These are phyloP conservation scores for Clavispora vitiphila DNA, from an alignment of 805 yeast species.

Conservation along the genomic window DNA sequence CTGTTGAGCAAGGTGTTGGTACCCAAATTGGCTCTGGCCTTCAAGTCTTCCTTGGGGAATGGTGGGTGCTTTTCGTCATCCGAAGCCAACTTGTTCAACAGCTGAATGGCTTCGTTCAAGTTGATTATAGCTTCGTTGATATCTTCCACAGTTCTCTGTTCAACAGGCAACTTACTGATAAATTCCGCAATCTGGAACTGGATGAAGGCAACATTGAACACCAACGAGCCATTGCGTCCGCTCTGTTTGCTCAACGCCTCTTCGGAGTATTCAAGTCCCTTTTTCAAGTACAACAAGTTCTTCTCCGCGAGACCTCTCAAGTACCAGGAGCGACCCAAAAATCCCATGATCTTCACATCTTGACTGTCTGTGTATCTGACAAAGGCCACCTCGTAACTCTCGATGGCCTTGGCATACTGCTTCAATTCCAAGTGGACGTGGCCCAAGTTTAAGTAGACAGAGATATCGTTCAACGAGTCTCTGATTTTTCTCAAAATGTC, in stretches of 20 bases:
- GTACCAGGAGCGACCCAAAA: conserved; percentile 87
- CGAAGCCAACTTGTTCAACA: conserved; percentile 53
- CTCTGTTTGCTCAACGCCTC: conserved; percentile 44
- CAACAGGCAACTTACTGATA: conserved; percentile 53
- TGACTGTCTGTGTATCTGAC: conserved; percentile 56
- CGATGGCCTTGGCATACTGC: conserved; percentile 82
- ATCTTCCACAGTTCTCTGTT: conserved; percentile 58
- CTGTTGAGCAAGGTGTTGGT: conserved; percentile 67
- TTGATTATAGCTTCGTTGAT: conserved; percentile 53
- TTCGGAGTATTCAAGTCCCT: conserved; percentile 58
- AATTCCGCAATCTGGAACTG: conserved; percentile 85
- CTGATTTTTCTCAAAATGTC: conserved; percentile 84
- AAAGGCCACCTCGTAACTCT: conserved; percentile 78
- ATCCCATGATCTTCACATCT: conserved; percentile 62
- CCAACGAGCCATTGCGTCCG: conserved; percentile 32
- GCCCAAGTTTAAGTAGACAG: conserved; percentile 80
- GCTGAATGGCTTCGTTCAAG: conserved; percentile 55
- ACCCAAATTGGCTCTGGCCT: conserved; percentile 84
- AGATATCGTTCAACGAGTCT: conserved; percentile 81
- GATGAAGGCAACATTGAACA: conserved; percentile 78
- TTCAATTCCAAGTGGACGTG: conserved; percentile 80
- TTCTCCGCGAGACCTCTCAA: conserved; percentile 68
- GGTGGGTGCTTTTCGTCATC: conserved; percentile 60
- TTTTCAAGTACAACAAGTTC: conserved; percentile 53
- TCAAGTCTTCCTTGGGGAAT: conserved; percentile 71